Evolutionary conservation across 2,329 filamentous ascomycete genomes (phyloP).

Genomic region (Ceratocystiopsis brevicomis): DNA sequence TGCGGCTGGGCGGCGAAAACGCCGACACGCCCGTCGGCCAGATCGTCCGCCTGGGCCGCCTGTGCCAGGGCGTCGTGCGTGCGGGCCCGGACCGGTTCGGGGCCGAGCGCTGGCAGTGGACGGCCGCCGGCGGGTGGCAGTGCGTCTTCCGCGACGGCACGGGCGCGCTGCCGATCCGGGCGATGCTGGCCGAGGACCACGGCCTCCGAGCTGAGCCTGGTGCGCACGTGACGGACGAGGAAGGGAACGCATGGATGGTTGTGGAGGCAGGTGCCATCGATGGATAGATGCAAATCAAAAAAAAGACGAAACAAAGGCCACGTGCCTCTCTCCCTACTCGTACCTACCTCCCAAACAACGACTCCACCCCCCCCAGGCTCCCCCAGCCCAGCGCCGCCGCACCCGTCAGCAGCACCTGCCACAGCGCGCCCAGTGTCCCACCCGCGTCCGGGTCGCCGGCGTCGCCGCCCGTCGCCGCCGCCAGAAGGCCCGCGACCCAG

Average conservation of each 20-base stretch:
- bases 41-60: slow-evolving; percentile 29
- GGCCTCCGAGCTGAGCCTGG: too few species aligned
- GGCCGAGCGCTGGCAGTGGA: slow-evolving; percentile 37
- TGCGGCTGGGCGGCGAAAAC: slow-evolving; percentile 19
- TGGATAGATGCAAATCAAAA: not conserved
- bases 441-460: slow-evolving; percentile 3
- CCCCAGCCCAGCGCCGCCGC: slow-evolving; percentile 13
- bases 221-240: too few species aligned
- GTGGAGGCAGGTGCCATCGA: not conserved
- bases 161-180: slow-evolving; percentile 1
- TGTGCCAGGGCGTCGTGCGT: slow-evolving; percentile 36
- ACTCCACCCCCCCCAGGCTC: slow-evolving; percentile 12
- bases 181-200: not conserved
- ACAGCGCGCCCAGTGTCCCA: slow-evolving; percentile 11
- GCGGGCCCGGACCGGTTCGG: slow-evolving; percentile 20
- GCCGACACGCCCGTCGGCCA: slow-evolving; percentile 27
- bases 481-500: slow-evolving; percentile 14
- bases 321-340: not conserved
- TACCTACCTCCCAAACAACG: slow-evolving; percentile 8
- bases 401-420: slow-evolving; percentile 11
- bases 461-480: not conserved
- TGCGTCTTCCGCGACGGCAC: not conserved
- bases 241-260: not conserved
- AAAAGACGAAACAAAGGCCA: too few species aligned
- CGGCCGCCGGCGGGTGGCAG: not conserved